Evolutionary conservation across 345 rosid species (phyloP).

Genomic region (Populus nigra): DNA sequence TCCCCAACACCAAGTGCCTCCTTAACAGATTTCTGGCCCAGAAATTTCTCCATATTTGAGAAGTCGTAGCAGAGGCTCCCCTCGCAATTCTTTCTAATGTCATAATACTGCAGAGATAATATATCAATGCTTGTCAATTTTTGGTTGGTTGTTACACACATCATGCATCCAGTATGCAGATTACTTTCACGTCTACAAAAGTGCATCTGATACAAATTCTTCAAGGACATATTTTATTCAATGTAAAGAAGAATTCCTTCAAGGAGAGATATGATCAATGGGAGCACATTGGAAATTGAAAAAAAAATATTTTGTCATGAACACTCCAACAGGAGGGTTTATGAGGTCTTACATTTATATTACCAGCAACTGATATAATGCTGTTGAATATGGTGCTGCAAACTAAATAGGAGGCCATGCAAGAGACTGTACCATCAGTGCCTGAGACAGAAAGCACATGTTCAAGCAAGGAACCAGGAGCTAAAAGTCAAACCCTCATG

Average conservation of each 20-base stretch:
- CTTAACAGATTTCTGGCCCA: constrained; percentile 65
- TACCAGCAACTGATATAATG: constrained; percentile 58
- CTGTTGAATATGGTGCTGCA: constrained; percentile 81
- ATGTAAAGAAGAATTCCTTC: not conserved
- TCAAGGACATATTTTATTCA: not conserved
- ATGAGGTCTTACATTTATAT: constrained; percentile 64
- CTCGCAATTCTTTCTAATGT: constrained; percentile 81
- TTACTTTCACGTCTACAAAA: not conserved
- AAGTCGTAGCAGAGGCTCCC: constrained; percentile 95
- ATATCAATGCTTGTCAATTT: constrained; percentile 11
- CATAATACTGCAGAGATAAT: constrained; percentile 70
- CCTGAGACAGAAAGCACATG: constrained; percentile 48
- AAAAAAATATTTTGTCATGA: not conserved
- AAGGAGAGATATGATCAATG: not conserved
- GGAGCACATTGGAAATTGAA: not conserved
- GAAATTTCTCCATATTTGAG: constrained; percentile 94
- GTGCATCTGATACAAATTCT: not conserved
- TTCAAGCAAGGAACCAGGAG: constrained; percentile 5
- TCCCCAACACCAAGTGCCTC: constrained; percentile 82
- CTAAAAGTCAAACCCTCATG: not conserved
- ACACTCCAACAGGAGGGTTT: not conserved
- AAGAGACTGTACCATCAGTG: constrained; percentile 87
- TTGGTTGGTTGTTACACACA: not conserved
- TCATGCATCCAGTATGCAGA: not conserved
- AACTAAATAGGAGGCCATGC: constrained; percentile 90